Evolutionary conservation across 805 yeast species (phyloP).

Genomic region (Yamadazyma akitaensis): DNA sequence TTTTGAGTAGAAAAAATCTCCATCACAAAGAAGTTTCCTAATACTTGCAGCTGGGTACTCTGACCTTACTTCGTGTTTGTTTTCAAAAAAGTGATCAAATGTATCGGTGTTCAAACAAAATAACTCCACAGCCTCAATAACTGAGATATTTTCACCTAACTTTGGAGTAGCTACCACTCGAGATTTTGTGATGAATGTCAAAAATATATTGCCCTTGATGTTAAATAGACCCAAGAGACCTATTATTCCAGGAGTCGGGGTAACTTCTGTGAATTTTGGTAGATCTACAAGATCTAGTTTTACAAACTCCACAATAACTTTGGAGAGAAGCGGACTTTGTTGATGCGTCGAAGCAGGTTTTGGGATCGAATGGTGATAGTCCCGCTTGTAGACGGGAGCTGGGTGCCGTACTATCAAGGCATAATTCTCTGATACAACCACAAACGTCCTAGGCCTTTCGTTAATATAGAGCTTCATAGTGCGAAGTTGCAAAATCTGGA

Average conservation of each 20-base stretch:
- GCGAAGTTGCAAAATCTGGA: neutral
- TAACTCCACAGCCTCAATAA: slow-evolving; percentile 60
- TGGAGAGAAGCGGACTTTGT: slow-evolving; percentile 13
- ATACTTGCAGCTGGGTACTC: slow-evolving; percentile 45
- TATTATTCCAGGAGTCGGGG: slow-evolving; percentile 31
- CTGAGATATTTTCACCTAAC: slow-evolving; percentile 49
- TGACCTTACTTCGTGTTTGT: slow-evolving; percentile 18
- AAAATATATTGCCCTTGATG: slow-evolving; percentile 50
- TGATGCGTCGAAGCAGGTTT: neutral
- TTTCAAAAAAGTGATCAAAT: slow-evolving; percentile 39
- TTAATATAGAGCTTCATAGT: slow-evolving; percentile 62
- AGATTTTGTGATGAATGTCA: slow-evolving; percentile 56
- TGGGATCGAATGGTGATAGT: slow-evolving; percentile 3
- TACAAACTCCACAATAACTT: slow-evolving; percentile 52
- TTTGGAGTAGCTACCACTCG: slow-evolving; percentile 59
- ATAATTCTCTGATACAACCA: slow-evolving; percentile 55
- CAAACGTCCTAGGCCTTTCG: slow-evolving; percentile 64
- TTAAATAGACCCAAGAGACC: slow-evolving; percentile 64
- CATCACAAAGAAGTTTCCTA: slow-evolving; percentile 62
- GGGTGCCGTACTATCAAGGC: slow-evolving; percentile 60
- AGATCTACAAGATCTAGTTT: slow-evolving; percentile 37
- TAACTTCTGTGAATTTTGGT: slow-evolving; percentile 42
- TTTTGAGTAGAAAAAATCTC: slow-evolving; percentile 88
- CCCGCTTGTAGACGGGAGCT: slow-evolving; percentile 22
- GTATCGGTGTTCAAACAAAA: slow-evolving; percentile 58